Evolutionary conservation across 2,329 filamentous ascomycete species (phyloP).

Genomic region (Sporothrix globosa): DNA sequence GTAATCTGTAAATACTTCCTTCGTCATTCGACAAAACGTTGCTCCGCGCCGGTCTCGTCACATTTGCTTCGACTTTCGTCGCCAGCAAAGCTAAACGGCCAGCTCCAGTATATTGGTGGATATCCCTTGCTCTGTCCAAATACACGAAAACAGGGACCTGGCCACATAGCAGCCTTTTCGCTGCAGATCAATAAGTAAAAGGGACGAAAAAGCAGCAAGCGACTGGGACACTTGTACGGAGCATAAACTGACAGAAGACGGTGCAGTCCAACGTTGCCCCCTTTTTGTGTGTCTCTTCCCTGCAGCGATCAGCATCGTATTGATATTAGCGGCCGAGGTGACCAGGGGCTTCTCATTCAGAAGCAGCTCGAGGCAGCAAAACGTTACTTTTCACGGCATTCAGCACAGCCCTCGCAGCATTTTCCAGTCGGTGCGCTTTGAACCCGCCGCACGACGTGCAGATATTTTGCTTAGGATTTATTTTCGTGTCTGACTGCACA

Average conservation of each 20-base stretch:
- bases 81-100: background rate
- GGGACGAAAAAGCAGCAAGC: background rate
- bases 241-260: background rate
- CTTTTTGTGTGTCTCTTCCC: conserved; percentile 21
- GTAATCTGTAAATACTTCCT: background rate
- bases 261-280: conserved; percentile 3
- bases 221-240: background rate
- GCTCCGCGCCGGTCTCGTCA: background rate
- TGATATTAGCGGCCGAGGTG: conserved; percentile 12
- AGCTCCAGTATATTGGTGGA: conserved; percentile 23
- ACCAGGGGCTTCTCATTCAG: conserved; percentile 16
- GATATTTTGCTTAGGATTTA: conserved; percentile 15
- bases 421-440: conserved; percentile 10
- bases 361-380: conserved; percentile 9
- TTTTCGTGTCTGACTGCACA: conserved; percentile 5
- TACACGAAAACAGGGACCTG: conserved; percentile 26
- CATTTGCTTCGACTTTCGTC: conserved; percentile 13
- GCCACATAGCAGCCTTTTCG: conserved; percentile 22
- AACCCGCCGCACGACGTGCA: background rate
- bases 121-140: conserved; percentile 15
- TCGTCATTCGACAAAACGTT: background rate
- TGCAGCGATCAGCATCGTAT: conserved; percentile 24
- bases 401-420: conserved; percentile 18
- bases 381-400: background rate
- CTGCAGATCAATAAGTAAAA: conserved; percentile 19